Conservation (phyloP, 805 yeast species). For the Candida orba region DNA sequence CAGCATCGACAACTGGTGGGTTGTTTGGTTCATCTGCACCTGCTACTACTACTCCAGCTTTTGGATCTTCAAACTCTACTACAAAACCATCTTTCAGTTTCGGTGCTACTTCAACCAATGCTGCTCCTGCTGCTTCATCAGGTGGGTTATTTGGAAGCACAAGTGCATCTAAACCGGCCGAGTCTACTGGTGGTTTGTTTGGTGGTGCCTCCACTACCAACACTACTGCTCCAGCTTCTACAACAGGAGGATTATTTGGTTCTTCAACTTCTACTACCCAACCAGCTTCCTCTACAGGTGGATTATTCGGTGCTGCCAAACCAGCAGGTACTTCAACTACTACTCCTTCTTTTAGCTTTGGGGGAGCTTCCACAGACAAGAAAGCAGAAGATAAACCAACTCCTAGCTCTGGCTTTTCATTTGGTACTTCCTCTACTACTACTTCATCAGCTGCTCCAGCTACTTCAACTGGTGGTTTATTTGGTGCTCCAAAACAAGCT, state of each 20-base stretch:
- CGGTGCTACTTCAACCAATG: slow-evolving; percentile 6
- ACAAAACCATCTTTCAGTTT: slow-evolving; percentile 9
- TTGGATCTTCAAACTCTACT: slow-evolving; percentile 10
- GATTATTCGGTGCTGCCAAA: not conserved
- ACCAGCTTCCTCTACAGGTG: too few species aligned
- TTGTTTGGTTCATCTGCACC: not conserved
- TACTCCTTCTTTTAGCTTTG: not conserved
- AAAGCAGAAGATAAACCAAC: not conserved
- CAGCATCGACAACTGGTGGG: not conserved
- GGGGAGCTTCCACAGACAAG: not conserved
- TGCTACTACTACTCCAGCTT: not conserved
- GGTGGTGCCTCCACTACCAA: not conserved
- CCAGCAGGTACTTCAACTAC: not conserved
- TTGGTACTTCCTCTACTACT: not conserved
- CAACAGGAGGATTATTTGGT: slow-evolving; percentile 2
- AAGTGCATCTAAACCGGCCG: not conserved
- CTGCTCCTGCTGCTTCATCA: not conserved
- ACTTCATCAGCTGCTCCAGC: not conserved
- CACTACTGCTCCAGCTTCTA: slow-evolving; percentile 17
- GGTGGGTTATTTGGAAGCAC: not conserved
- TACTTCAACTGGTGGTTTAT: too few species aligned
- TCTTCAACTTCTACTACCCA: too few species aligned
- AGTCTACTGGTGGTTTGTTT: not conserved
- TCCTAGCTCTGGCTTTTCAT: not conserved
- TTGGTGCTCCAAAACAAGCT: too few species aligned